A percentile compares a stretch with the other conserved stretches of the same genome.
Conservation (phyloP, 148 eudicot species). For the Spergularia marina region DNA sequence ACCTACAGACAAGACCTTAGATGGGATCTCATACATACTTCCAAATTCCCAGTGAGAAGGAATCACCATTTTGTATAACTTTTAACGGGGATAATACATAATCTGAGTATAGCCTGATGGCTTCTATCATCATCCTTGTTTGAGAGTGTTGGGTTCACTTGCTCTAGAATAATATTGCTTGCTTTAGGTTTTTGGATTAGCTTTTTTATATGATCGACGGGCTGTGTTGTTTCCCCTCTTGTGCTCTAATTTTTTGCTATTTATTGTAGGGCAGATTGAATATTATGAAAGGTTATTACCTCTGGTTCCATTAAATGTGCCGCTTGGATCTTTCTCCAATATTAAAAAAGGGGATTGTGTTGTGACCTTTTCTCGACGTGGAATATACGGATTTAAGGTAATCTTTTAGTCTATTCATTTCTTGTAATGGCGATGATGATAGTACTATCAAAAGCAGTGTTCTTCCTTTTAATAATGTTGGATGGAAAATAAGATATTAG, state of each 20-base stretch:
- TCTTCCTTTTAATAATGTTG: too few relatives aligned
- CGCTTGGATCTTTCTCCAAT: constrained; percentile 78
- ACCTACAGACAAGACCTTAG: too few relatives aligned
- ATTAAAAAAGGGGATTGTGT: constrained; percentile 81
- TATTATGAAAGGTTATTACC: constrained; percentile 91
- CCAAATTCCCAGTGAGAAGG: too few relatives aligned
- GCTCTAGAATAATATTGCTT: neutral
- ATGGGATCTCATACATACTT: too few relatives aligned
- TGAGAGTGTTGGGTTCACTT: neutral
- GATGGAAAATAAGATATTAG: too few relatives aligned
- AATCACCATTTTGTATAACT: neutral
- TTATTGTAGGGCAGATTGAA: constrained; percentile 48
- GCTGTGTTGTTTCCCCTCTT: neutral
- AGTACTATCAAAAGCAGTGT: neutral
- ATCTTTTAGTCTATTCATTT: constrained; percentile 7
- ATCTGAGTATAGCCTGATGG: neutral
- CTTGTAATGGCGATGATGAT: neutral
- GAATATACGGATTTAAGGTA: constrained; percentile 72
- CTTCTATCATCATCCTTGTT: neutral
- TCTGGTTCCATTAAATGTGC: constrained; percentile 60
- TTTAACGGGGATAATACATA: neutral
- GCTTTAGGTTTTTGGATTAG: neutral
- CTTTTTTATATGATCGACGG: neutral
- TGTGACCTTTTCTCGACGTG: constrained; percentile 85
- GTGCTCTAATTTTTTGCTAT: neutral